These are phyloP conservation scores for Endoconidiophora polonica DNA, from an alignment of 2,329 filamentous ascomycete species.

Conservation along the genomic window DNA sequence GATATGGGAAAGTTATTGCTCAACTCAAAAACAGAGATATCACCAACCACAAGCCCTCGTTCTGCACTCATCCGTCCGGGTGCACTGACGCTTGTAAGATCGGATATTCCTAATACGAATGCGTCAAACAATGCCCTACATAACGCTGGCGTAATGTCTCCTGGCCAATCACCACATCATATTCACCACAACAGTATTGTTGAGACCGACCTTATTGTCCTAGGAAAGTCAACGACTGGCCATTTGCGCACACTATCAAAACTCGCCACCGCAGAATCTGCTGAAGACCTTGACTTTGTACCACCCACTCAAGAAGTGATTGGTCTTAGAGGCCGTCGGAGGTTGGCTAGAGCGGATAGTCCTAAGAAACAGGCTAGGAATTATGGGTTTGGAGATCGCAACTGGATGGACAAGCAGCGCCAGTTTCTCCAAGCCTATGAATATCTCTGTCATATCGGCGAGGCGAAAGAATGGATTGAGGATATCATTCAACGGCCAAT, in stretches of 20 bases:
- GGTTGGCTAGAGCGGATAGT: constrained; percentile 56
- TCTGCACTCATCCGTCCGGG: constrained; percentile 41
- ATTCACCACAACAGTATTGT: constrained; percentile 30
- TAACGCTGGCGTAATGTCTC: constrained; percentile 5
- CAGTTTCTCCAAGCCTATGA: constrained; percentile 96
- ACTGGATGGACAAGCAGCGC: constrained; percentile 98
- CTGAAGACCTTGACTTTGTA: constrained; percentile 61
- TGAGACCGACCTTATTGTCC: constrained; percentile 58
- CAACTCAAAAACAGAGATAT: constrained; percentile 26
- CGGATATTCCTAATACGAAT: constrained; percentile 12
- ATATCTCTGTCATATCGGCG: constrained; percentile 95
- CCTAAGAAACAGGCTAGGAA: constrained; percentile 20
- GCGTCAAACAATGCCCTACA: constrained; percentile 18
- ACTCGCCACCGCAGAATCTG: constrained; percentile 56
- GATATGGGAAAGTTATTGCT: constrained; percentile 41
- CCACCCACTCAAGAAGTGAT: constrained; percentile 70
- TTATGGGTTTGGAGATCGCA: constrained; percentile 67
- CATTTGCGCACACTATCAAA: constrained; percentile 78
- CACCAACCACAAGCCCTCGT: constrained; percentile 24
- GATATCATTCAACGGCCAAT: constrained; percentile 70
- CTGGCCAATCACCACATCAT: constrained; percentile 14
- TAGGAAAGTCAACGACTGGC: constrained; percentile 78
- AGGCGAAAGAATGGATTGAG: constrained; percentile 98
- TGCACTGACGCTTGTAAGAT: constrained; percentile 10
- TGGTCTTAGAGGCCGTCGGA: constrained; percentile 69